phyloP scores from a whole-genome alignment of 176 grass and related monocot genomes.

The Zoysia pacifica region DNA sequence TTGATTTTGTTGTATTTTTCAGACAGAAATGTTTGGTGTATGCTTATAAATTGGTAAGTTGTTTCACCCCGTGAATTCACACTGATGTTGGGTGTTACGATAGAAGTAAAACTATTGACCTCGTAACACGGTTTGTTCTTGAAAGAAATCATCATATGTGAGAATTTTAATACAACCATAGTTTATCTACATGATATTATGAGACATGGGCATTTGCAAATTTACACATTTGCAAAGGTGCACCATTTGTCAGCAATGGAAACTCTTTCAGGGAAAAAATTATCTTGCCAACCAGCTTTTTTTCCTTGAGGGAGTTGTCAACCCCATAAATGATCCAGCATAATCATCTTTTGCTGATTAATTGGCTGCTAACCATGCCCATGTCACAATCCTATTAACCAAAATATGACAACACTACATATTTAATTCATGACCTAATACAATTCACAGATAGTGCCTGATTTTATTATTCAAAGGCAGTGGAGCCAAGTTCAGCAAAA shows the following conservation, averaged over 20 bases:
- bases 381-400: slow-evolving; percentile 7
- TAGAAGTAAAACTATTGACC: neutral
- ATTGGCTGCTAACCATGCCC: slow-evolving; percentile 1
- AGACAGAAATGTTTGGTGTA: neutral
- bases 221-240: neutral
- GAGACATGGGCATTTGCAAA: neutral
- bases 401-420: slow-evolving; percentile 24
- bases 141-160: neutral
- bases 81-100: neutral
- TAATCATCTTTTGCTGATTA: neutral
- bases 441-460: neutral
- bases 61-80: neutral
- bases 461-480: neutral
- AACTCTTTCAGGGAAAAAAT: neutral
- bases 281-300: neutral
- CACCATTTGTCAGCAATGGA: neutral
- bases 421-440: slow-evolving; percentile 10
- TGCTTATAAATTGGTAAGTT: neutral
- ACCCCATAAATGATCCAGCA: slow-evolving; percentile 5
- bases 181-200: neutral
- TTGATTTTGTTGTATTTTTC: no score
- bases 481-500: neutral
- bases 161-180: neutral
- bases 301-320: neutral
- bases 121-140: neutral